Evolutionary conservation across 2,329 filamentous ascomycete genomes (phyloP), one percentile per base, ranked within the genome.

Genomic region (Penicillium carneum): DNA sequence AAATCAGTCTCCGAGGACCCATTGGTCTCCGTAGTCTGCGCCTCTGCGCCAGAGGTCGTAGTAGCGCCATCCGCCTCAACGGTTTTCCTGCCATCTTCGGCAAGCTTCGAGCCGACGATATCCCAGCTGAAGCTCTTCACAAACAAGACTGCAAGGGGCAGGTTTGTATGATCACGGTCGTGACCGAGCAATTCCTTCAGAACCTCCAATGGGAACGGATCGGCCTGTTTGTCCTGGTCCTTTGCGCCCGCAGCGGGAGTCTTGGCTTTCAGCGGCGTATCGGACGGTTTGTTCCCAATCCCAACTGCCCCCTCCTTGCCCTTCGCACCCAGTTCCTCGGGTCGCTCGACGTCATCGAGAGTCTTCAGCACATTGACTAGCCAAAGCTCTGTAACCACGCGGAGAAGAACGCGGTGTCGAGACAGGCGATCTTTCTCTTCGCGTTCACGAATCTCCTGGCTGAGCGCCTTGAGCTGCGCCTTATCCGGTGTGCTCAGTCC

Each of bases 51-150:
- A 6, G 79, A 73, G 46, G 84, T 38, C 14, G 41, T 87, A 3
- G 88, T 88, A 8, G 83, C 84, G 18, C 92, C 92, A 73, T 97
- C 92, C 56, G 92, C 92, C 63, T 92, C 90, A 11, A 94, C 88
- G 11, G 86, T 88, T 79, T 93, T 97, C 59, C 93, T 88, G n/a
- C 90, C 88, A 63, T 96, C 92, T 8, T 88, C 84, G 12, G 86
- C 80, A 33, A 87, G 81, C 71, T 89, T 93, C 29, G 93, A 87
- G 2, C 95, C 95, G 14, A 99, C 81, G 38, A 98, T 87, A 79
- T 99, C 96, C 93, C 94, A 99, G 65, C 90, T 90, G 72, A 98
- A 99, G 18, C 91, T 89, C 80, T 97, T 99, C 68, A 97, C 93
- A 73, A 99, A 99, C 14, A 96, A 86, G 53, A 98, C 95, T 6